These are phyloP conservation scores for Nepenthes mirabilis DNA, from an alignment of 148 eudicot species.

Conservation along the genomic window DNA sequence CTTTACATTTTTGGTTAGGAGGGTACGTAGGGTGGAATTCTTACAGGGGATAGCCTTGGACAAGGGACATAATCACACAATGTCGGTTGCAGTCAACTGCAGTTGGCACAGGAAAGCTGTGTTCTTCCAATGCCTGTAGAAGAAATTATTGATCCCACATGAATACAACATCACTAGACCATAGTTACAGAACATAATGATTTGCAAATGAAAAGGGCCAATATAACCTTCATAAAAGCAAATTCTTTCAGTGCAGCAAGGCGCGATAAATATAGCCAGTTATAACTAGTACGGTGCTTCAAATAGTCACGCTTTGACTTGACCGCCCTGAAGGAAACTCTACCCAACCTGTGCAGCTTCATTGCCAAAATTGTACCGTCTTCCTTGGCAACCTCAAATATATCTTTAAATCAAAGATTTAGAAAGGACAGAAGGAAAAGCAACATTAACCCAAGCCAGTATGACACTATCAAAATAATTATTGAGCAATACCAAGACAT, in stretches of 20 bases:
- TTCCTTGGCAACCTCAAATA: conserved; percentile 85
- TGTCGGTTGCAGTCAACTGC: conserved; percentile 96
- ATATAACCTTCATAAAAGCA: conserved; percentile 88
- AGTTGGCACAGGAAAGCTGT: conserved; percentile 83
- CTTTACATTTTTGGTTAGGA: too few relatives aligned
- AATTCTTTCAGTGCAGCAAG: conserved; percentile 93
- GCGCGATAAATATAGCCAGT: conserved; percentile 85
- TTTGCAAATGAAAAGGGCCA: neutral
- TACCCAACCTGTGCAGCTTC: conserved; percentile 93
- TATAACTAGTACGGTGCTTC: conserved; percentile 74
- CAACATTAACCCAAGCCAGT: neutral
- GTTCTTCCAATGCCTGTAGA: conserved; percentile 70
- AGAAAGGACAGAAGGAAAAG: neutral
- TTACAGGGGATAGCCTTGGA: conserved; percentile 95
- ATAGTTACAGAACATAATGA: neutral
- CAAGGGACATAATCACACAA: conserved; percentile 93
- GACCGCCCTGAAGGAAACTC: conserved; percentile 91
- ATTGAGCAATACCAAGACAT: too few relatives aligned
- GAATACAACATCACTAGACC: conserved; percentile 4
- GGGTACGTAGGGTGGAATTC: conserved; percentile 8
- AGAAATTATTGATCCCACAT: conserved; percentile 10
- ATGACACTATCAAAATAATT: neutral
- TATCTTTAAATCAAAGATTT: conserved; percentile 32
- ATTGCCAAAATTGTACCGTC: conserved; percentile 86
- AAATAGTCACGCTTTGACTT: conserved; percentile 95